Evolutionary conservation across 495 filamentous ascomycete genomes (phyloP), one percentile per base, ranked within the genome.

Genomic region (Podospora comata): DNA sequence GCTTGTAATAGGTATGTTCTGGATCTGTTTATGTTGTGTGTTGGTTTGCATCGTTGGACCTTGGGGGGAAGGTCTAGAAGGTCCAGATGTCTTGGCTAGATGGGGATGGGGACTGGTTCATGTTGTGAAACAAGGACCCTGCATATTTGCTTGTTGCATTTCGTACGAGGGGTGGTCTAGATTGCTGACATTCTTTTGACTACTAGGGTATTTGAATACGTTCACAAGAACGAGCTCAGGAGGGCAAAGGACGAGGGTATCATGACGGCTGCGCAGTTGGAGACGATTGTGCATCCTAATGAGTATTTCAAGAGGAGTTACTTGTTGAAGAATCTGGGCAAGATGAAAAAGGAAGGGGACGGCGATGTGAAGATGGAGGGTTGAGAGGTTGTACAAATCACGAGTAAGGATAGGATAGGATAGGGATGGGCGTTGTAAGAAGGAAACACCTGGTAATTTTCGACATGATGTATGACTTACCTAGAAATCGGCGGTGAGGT

Each of bases 201-300:
- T 16, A 13, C 9, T 48, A 85, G 85, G 16, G 95, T 99, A 9
- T 99, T 98, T 77, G 96, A 99, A 72, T 87, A 87, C 72, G 78
- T 88, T 19, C 94, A 98, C 79, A 92, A 90, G 78, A 83, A 79
- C n/a, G 92, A 97, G 75, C 87, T 99, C 66, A 93, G 92, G 79
- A 89, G 87, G 74, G 94, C 93, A 65, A 95, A 92, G 79, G 94
- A 98, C 44, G 81, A 83, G n/a, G 87, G 88, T 7, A 81, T 87
- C 39, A 93, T 92, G 92, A 86, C 86, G 32, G 84, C 88, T n/a
- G 83, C 86, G 5, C 90, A 96, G 74, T 83, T 96, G 44, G 95
- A 97, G 79, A 98, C 93, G 2, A 97, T 99, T 71, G 90, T 96
- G 20, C 96, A 99, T 77, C 96, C 96, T 11, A 99, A 99, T 78